Evolutionary conservation across 192 early-diverging fungal species (phyloP).

Genomic region (Rhizoclosmatium globosum): DNA sequence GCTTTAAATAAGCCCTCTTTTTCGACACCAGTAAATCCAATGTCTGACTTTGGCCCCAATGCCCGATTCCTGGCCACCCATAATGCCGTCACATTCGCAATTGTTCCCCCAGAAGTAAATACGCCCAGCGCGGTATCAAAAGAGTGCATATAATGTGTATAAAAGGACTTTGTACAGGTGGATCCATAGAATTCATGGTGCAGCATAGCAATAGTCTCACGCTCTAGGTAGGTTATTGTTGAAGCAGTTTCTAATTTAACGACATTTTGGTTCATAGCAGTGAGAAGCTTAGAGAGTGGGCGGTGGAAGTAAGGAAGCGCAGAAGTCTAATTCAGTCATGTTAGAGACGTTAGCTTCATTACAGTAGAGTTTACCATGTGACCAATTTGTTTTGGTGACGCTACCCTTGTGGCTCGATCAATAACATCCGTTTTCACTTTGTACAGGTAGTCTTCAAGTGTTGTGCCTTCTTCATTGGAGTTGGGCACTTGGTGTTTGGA

Average conservation of each 20-base stretch:
- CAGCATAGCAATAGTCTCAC: slow-evolving; percentile 61
- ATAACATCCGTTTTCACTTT: slow-evolving; percentile 60
- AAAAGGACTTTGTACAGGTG: slow-evolving; percentile 42
- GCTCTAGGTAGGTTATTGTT: slow-evolving; percentile 63
- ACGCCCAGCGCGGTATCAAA: slow-evolving; percentile 54
- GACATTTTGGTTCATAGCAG: slow-evolving; percentile 68
- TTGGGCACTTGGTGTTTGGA: slow-evolving; percentile 41
- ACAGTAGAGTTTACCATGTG: slow-evolving; percentile 53
- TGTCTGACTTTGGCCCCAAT: slow-evolving; percentile 37
- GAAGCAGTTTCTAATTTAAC: slow-evolving; percentile 66
- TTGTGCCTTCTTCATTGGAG: slow-evolving; percentile 26
- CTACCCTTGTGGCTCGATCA: slow-evolving; percentile 58
- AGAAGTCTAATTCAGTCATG: slow-evolving; percentile 39
- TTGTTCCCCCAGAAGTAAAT: slow-evolving; percentile 61
- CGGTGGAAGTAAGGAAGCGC: slow-evolving; percentile 66
- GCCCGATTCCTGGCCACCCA: slow-evolving; percentile 65
- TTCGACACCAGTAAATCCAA: slow-evolving; percentile 54
- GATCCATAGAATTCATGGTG: slow-evolving; percentile 58
- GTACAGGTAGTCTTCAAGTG: slow-evolving; percentile 54
- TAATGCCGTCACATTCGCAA: slow-evolving; percentile 69
- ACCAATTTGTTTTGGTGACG: slow-evolving; percentile 61
- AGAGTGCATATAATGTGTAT: slow-evolving; percentile 51
- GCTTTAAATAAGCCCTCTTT: slow-evolving; percentile 60
- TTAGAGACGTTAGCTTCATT: background rate
- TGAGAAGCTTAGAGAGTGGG: slow-evolving; percentile 56